A percentile compares a stretch with the other conserved stretches of the same genome.
Evolutionary conservation across 805 yeast genomes (phyloP).

Genomic region (Cyberlindnera maritima): DNA sequence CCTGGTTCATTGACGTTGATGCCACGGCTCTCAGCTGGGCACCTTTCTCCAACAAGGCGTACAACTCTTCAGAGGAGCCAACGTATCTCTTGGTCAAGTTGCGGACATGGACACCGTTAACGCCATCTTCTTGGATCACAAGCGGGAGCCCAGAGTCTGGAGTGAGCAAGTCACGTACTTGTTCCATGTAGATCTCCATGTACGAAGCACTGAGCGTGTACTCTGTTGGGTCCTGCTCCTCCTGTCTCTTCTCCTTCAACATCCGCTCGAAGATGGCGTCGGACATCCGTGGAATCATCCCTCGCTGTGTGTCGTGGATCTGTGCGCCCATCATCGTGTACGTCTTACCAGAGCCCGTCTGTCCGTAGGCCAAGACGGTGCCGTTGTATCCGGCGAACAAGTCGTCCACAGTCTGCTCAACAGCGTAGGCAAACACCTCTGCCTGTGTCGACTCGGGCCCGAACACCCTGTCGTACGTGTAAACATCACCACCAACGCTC

Average conservation of each 20-base stretch:
- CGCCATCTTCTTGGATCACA: slow-evolving; percentile 61
- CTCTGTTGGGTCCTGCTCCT: slow-evolving; percentile 48
- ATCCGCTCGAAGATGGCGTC: slow-evolving; percentile 62
- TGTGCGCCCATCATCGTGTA: slow-evolving; percentile 70
- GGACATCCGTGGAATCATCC: slow-evolving; percentile 72
- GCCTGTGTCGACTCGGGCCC: slow-evolving; percentile 47
- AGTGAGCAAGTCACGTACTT: slow-evolving; percentile 66
- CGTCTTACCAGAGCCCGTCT: slow-evolving; percentile 75
- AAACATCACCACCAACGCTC: slow-evolving; percentile 29
- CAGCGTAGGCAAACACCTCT: slow-evolving; percentile 57
- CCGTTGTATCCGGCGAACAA: slow-evolving; percentile 75
- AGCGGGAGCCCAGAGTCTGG: slow-evolving; percentile 30
- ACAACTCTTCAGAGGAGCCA: slow-evolving; percentile 55
- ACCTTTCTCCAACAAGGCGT: slow-evolving; percentile 57
- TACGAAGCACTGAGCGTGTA: slow-evolving; percentile 62
- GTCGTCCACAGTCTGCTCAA: slow-evolving; percentile 63
- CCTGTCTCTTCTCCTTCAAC: slow-evolving; percentile 22
- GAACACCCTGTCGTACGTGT: slow-evolving; percentile 68
- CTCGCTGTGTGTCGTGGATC: slow-evolving; percentile 33
- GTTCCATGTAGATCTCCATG: slow-evolving; percentile 82
- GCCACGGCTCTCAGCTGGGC: slow-evolving; percentile 52
- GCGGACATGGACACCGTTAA: slow-evolving; percentile 65
- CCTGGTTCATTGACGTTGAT: slow-evolving; percentile 66
- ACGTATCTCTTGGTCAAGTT: slow-evolving; percentile 67
- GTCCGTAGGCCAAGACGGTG: slow-evolving; percentile 76